Base-by-base conservation (phyloP, 1,284 basidiomycete genomes). In the Phellopilus nigrolimitatus region DNA sequence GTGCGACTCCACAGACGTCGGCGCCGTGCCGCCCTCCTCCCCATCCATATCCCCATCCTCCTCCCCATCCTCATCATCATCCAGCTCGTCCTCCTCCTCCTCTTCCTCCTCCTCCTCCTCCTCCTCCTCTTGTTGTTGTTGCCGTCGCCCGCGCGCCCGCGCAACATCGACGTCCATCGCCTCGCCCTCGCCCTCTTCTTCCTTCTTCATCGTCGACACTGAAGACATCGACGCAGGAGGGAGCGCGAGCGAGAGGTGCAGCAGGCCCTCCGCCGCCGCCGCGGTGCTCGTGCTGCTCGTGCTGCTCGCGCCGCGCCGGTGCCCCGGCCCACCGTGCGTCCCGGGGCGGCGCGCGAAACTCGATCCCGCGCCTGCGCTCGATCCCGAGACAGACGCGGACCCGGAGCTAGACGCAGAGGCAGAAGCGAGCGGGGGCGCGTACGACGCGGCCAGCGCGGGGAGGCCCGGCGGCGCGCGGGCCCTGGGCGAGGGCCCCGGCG, bases 1-100 rank as follows among this genome's bases (percentile, higher is more conserved):
- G 24, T 43, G 31, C 9, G 46, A 43, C 13, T 44, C 51, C n/a
- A 49, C 47, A 15, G 37, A 31, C 22, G 36, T 54, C 40, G 24
- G 41, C 22, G 42, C 47, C 24, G 53, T 50, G 22, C 17, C 27
- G 15, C 28, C 39, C 38, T 28, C 22, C 37, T 46, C 37, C 21
- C 15, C 33, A 13, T 24, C 31, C 13, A 27, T 47, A 9, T 17
- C 45, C 10, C 15, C 45, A 12, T 4, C n/a, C 19, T 47, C 45
- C 7, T 37, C 45, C 3, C 8, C 12, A 33, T 19, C 43, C 15
- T 12, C 19, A 33, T 33, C 43, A 13, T 17, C 17, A 27, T 41
- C 17, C 9, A 17, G 39, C 15, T 41, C 39, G 22, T 33, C 31
- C 31, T 33, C 31, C 31, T 33, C 31, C 10, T 33, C 31, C 31